phyloP scores from a whole-genome alignment of 179 eudicot genomes.

The Heliamphora pulchella region DNA sequence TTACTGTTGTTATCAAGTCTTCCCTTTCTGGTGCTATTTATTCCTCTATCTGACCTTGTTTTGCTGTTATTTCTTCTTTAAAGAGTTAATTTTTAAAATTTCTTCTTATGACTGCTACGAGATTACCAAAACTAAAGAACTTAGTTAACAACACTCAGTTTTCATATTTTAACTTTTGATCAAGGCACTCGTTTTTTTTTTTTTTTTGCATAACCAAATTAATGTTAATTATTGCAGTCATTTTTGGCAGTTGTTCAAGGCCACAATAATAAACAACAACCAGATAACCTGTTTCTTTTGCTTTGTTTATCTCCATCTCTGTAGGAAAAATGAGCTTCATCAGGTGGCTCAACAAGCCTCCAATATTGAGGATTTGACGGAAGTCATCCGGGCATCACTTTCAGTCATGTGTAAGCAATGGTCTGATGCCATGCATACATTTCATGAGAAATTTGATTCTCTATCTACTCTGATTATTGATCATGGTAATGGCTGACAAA shows the following conservation, averaged over 20 bases:
- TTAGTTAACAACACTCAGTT: background rate
- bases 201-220: background rate
- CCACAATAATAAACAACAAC: background rate
- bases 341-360: constrained; percentile 99
- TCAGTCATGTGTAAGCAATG: constrained; percentile 92
- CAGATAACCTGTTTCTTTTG: constrained; percentile 9
- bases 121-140: background rate
- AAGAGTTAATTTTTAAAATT: background rate
- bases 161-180: background rate
- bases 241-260: background rate
- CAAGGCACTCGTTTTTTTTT: too few species aligned
- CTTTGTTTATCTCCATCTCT: constrained; percentile 7
- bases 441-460: constrained; percentile 74
- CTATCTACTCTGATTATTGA: constrained; percentile 63
- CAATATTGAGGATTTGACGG: constrained; percentile 75
- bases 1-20: background rate
- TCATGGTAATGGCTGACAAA: constrained; percentile 52
- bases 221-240: background rate
- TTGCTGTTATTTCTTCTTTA: background rate
- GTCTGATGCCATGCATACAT: constrained; percentile 80
- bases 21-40: background rate
- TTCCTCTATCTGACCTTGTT: background rate
- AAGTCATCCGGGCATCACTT: constrained; percentile 76
- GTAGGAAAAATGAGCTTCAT: constrained; percentile 92
- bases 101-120: background rate